Evolutionary conservation across 441 rosid genomes (phyloP).

Genomic region (Monsonia emarginata): DNA sequence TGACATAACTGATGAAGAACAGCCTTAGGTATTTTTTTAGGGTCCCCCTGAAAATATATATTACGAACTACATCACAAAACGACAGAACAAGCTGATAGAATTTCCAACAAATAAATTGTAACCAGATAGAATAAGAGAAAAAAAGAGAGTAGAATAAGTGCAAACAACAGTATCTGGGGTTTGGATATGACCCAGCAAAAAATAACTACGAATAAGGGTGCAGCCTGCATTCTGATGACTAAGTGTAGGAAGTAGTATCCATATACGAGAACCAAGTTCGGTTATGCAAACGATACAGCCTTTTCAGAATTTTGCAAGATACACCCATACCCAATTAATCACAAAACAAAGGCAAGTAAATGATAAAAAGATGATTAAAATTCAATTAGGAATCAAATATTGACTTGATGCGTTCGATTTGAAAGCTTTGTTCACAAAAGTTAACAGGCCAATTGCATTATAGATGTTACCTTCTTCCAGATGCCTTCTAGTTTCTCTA

Average conservation of each 20-base stretch:
- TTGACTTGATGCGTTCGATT: not conserved
- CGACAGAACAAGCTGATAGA: constrained; percentile 9
- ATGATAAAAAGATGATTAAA: not conserved
- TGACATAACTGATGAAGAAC: constrained; percentile 86
- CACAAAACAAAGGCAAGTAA: not conserved
- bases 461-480: constrained; percentile 72
- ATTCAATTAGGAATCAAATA: not conserved
- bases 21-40: constrained; percentile 66
- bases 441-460: constrained; percentile 14
- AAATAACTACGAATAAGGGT: not conserved
- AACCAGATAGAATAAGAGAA: not conserved
- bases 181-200: not conserved
- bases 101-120: not conserved
- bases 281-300: not conserved
- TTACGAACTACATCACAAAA: constrained; percentile 15
- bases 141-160: constrained; percentile 10
- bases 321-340: constrained; percentile 2
- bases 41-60: constrained; percentile 54
- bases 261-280: not conserved
- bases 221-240: not conserved
- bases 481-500: constrained; percentile 67
- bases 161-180: constrained; percentile 8
- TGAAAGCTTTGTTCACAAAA: constrained; percentile 5
- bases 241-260: not conserved
- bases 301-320: not conserved